phyloP scores from a whole-genome alignment of 2,329 filamentous ascomycete genomes.

The Falciphora oryzae region DNA sequence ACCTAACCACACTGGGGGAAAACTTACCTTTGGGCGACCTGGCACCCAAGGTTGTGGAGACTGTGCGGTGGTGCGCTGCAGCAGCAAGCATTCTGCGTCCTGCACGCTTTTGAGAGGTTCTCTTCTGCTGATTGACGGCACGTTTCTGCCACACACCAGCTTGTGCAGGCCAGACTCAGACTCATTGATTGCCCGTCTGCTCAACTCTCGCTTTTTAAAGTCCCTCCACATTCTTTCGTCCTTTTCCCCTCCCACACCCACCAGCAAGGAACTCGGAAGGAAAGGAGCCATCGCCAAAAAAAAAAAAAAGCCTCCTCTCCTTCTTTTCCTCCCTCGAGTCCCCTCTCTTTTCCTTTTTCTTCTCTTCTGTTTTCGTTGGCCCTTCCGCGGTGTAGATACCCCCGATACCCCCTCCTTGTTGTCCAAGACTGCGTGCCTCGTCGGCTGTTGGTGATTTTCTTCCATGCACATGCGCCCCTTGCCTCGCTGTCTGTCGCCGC shows the following conservation, averaged over 20 bases:
- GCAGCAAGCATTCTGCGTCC: slow-evolving; percentile 5
- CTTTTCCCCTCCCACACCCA: slow-evolving; percentile 22
- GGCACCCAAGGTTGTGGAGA: slow-evolving; percentile 2
- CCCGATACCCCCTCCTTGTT: slow-evolving; percentile 18
- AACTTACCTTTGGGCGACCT: neutral
- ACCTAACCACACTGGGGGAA: neutral
- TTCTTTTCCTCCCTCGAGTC: slow-evolving; percentile 15
- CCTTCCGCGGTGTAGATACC: neutral
- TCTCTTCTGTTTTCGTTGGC: slow-evolving; percentile 10
- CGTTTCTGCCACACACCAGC: slow-evolving; percentile 2
- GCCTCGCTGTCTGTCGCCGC: slow-evolving; percentile 14
- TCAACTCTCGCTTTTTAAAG: slow-evolving; percentile 5
- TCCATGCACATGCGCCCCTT: slow-evolving; percentile 13
- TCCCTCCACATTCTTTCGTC: slow-evolving; percentile 5
- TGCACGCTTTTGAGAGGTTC: neutral
- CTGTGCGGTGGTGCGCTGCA: slow-evolving; percentile 4
- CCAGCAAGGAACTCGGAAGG: slow-evolving; percentile 18
- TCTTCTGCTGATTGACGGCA: too few relatives aligned
- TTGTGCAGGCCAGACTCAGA: slow-evolving; percentile 5
- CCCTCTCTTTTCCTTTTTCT: slow-evolving; percentile 14
- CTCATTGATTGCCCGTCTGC: neutral
- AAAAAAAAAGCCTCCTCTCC: slow-evolving; percentile 15
- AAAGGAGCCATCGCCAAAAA: slow-evolving; percentile 20
- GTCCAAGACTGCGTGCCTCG: slow-evolving; percentile 12
- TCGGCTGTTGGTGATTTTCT: slow-evolving; percentile 12